Evolutionary conservation across 2,329 filamentous ascomycete genomes (phyloP), one percentile per base, ranked within the genome.

Genomic region (Fusarium multiceps): DNA sequence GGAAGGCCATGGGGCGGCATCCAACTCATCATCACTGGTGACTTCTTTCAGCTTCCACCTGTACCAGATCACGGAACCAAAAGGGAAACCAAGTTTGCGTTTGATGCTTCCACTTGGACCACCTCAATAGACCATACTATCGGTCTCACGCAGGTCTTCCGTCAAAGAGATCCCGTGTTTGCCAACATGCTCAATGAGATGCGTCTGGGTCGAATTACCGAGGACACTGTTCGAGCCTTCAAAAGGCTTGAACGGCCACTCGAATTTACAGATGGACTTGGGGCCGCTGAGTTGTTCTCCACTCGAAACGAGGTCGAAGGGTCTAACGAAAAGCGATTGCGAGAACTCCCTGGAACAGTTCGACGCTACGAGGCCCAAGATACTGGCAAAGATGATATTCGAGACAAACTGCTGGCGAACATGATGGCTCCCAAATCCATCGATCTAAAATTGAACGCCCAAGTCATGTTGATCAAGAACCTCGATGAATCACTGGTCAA

Each of bases 391-490:
- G 85, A 86, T 20, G 81, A 84, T 1, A 80, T 91, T 40, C 90
- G 93, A 32, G 93, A 97, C 47, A 94, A 90, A 76, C 80, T 98
- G 1, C 84, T 99, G 8, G 80, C 87, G 8, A 97, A 95, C 76
- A 97, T 97, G 88, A 98, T 99, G 92, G 94, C 96, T 0, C 94
- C 96, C 0, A 91, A 91, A 73, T 77, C 81, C 0, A 88, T 99
- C 21, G 89, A 92, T 34, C 82, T 99, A 30, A 98, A 98, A 79
- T 91, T 96, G 68, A 93, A 94, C 12, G 93, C 96, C 0, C 97
- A 99, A 78, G 97, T 99, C 46, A 99, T 99, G 96, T 84, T 99
- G n/a, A 98, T 99, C 85, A 99, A 99, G 80, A 99, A 99, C 74
- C 91, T 98, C 82, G 96, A 99, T 76, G 93, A 97, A 41, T 90